Conservation (phyloP, 2,329 filamentous ascomycete genomes). For the Truncatella angustata region DNA sequence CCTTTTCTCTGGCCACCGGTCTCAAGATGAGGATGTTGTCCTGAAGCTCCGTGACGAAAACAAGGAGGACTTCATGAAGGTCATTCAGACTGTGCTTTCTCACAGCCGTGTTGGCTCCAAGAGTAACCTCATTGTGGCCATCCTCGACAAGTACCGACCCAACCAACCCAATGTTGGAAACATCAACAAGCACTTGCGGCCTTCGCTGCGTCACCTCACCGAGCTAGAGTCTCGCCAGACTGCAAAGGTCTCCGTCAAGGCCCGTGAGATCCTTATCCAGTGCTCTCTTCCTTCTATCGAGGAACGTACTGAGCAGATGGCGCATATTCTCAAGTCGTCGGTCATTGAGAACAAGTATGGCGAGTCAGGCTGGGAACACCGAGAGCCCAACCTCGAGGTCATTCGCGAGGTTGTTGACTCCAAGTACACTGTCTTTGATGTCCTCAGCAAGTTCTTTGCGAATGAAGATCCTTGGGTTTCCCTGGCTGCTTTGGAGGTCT, state of each 20-base stretch:
- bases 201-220: slow-evolving; percentile 78
- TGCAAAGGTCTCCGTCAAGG: slow-evolving; percentile 95
- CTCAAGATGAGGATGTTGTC: slow-evolving; percentile 90
- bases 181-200: slow-evolving; percentile 82
- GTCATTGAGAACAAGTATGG: slow-evolving; percentile 97
- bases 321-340: slow-evolving; percentile 93
- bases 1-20: slow-evolving; percentile 80
- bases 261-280: slow-evolving; percentile 95
- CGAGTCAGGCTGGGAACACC: slow-evolving; percentile 94
- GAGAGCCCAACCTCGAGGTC: slow-evolving; percentile 83
- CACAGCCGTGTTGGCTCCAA: slow-evolving; percentile 91
- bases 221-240: slow-evolving; percentile 84
- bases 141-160: slow-evolving; percentile 90
- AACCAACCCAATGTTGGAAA: slow-evolving; percentile 91
- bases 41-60: slow-evolving; percentile 93
- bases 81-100: slow-evolving; percentile 87
- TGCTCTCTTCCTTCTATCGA: slow-evolving; percentile 94
- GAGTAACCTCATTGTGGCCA: slow-evolving; percentile 88
- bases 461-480: slow-evolving; percentile 94
- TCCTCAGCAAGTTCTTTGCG: slow-evolving; percentile 90
- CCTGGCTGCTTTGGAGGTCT: slow-evolving; percentile 90
- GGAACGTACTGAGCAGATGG: slow-evolving; percentile 94
- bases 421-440: slow-evolving; percentile 97
- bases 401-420: slow-evolving; percentile 99
- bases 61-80: slow-evolving; percentile 84